Evolutionary conservation across 768 basidiomycete species (phyloP).

Genomic region (Tricholomella constricta): DNA sequence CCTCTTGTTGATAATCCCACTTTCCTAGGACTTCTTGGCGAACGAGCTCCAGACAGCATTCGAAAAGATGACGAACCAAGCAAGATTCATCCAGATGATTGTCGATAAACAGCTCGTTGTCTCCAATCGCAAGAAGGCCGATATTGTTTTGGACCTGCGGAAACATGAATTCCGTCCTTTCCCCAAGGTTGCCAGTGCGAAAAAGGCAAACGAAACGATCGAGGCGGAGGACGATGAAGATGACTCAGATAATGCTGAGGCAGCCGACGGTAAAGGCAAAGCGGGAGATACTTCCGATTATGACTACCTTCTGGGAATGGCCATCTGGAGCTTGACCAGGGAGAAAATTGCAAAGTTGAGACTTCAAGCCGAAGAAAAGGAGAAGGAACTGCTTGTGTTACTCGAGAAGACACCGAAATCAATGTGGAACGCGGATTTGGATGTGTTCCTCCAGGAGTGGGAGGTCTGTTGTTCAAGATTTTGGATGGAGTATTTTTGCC

Average conservation of each 20-base stretch:
- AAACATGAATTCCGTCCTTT: slow-evolving; percentile 88
- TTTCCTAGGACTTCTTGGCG: slow-evolving; percentile 75
- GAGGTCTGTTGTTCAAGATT: slow-evolving; percentile 51
- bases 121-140: slow-evolving; percentile 85
- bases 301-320: slow-evolving; percentile 94
- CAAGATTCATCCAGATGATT: slow-evolving; percentile 96
- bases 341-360: slow-evolving; percentile 93
- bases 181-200: slow-evolving; percentile 74
- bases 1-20: neutral
- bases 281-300: slow-evolving; percentile 62
- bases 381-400: slow-evolving; percentile 74
- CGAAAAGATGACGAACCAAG: slow-evolving; percentile 91
- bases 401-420: slow-evolving; percentile 78
- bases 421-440: slow-evolving; percentile 90
- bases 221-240: slow-evolving; percentile 55
- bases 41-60: slow-evolving; percentile 78
- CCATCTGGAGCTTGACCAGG: slow-evolving; percentile 91
- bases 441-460: slow-evolving; percentile 83
- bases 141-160: slow-evolving; percentile 83
- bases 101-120: slow-evolving; percentile 80
- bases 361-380: slow-evolving; percentile 80
- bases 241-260: slow-evolving; percentile 38
- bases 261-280: slow-evolving; percentile 25
- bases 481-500: neutral
- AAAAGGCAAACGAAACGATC: slow-evolving; percentile 65